Conservation (phyloP, 2,329 filamentous ascomycete genomes). For the Ilyonectria robusta region DNA sequence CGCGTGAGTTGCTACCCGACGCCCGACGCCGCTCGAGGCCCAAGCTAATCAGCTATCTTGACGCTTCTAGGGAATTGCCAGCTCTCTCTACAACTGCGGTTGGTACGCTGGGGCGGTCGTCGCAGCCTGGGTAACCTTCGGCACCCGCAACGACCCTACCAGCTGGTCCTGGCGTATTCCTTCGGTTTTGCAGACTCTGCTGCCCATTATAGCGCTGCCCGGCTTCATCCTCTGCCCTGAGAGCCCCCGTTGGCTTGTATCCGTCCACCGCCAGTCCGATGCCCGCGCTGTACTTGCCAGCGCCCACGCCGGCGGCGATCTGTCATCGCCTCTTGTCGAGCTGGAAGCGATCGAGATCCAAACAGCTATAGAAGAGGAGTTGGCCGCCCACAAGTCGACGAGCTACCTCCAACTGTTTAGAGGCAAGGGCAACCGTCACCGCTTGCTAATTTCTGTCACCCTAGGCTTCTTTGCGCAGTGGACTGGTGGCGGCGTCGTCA, state of each 20-base stretch:
- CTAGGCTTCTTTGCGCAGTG: slow-evolving; percentile 2
- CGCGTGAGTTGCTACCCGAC: background rate
- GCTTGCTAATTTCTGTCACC: background rate
- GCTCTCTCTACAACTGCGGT: background rate
- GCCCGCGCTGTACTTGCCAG: background rate
- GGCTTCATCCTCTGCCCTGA: background rate
- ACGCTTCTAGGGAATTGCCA: background rate
- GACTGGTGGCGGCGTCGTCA: background rate
- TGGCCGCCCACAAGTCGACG: background rate
- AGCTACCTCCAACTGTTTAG: background rate
- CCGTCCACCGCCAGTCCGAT: background rate
- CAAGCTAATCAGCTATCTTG: background rate
- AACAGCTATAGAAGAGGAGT: background rate
- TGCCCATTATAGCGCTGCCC: background rate
- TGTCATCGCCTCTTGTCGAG: background rate
- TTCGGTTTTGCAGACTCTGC: background rate
- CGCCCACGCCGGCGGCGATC: background rate
- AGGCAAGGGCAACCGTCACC: background rate
- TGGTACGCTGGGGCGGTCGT: background rate
- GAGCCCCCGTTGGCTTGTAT: slow-evolving; percentile 6
- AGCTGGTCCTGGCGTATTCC: background rate
- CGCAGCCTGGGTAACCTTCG: slow-evolving; percentile 11
- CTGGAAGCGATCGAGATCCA: background rate
- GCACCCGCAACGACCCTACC: background rate
- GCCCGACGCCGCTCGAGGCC: background rate